Percentiles rank a stretch among this genome's conserved stretches.
Evolutionary conservation across 2,329 filamentous ascomycete species (phyloP).

Genomic region (Cercospora beticola): DNA sequence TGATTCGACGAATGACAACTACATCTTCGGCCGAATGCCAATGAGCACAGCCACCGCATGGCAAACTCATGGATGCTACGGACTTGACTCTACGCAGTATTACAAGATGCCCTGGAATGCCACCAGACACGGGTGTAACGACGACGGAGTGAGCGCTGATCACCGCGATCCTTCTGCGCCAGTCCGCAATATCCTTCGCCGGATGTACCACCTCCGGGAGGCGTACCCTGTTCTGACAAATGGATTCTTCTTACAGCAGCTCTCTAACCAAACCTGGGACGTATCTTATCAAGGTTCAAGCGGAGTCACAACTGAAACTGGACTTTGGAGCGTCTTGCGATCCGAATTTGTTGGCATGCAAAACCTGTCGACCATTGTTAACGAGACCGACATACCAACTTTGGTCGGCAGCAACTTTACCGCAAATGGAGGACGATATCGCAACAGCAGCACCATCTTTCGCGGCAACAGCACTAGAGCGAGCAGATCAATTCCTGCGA

Average conservation of each 20-base stretch:
- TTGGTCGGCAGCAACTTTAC: not conserved
- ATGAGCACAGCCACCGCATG: constrained; percentile 61
- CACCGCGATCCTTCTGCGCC: constrained; percentile 62
- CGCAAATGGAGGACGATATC: not conserved
- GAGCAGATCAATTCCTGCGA: constrained; percentile 31
- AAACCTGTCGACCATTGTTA: constrained; percentile 46
- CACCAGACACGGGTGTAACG: constrained; percentile 54
- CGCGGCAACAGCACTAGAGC: not conserved
- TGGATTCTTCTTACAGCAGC: constrained; percentile 54
- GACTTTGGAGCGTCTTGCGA: constrained; percentile 60
- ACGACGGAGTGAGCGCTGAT: constrained; percentile 57
- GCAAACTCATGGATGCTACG: constrained; percentile 63
- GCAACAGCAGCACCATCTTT: not conserved
- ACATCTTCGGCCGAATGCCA: constrained; percentile 63
- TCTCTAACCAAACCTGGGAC: constrained; percentile 56
- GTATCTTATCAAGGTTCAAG: constrained; percentile 53
- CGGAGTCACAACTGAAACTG: constrained; percentile 52
- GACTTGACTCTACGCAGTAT: constrained; percentile 55
- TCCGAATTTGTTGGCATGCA: constrained; percentile 49
- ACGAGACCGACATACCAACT: constrained; percentile 22
- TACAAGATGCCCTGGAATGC: constrained; percentile 56
- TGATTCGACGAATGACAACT: constrained; percentile 62
- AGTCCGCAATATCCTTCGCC: constrained; percentile 58
- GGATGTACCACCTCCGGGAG: constrained; percentile 59
- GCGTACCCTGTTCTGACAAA: constrained; percentile 58